Percentiles rank a stretch among this genome's conserved stretches.
Evolutionary conservation across 2,329 filamentous ascomycete species (phyloP).

Genomic region (Verticillium nonalfalfae): DNA sequence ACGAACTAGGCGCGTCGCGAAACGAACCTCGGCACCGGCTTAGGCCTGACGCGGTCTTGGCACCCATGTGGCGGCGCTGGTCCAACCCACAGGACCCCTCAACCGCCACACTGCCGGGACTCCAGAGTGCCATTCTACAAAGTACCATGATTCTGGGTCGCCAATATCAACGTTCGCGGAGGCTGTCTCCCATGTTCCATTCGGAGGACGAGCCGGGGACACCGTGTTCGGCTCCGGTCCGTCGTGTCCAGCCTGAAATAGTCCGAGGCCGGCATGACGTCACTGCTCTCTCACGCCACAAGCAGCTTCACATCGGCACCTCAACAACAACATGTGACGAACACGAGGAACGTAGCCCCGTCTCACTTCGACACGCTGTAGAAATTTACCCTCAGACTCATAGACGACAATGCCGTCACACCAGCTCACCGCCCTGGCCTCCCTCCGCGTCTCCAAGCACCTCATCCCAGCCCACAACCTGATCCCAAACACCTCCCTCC

Average conservation of each 20-base stretch:
- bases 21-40: not conserved
- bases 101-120: not conserved
- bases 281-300: not conserved
- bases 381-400: too few species aligned
- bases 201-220: too few species aligned
- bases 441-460: slow-evolving; percentile 50
- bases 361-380: too few species aligned
- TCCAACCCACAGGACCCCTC: not conserved
- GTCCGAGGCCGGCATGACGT: too few species aligned
- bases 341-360: too few species aligned
- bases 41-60: not conserved
- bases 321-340: too few species aligned
- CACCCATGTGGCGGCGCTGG: not conserved
- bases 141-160: not conserved
- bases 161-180: too few species aligned
- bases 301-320: not conserved
- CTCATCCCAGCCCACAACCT: slow-evolving; percentile 50
- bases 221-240: too few species aligned
- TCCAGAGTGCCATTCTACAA: too few species aligned
- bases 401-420: not conserved
- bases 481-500: slow-evolving; percentile 60
- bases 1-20: not conserved
- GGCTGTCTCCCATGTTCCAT: too few species aligned
- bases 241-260: too few species aligned
- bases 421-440: slow-evolving; percentile 29